A percentile compares a stretch with the other conserved stretches of the same genome.
phyloP scores from a whole-genome alignment of 83 land plant genomes.

The Diphasiastrum complanatum region DNA sequence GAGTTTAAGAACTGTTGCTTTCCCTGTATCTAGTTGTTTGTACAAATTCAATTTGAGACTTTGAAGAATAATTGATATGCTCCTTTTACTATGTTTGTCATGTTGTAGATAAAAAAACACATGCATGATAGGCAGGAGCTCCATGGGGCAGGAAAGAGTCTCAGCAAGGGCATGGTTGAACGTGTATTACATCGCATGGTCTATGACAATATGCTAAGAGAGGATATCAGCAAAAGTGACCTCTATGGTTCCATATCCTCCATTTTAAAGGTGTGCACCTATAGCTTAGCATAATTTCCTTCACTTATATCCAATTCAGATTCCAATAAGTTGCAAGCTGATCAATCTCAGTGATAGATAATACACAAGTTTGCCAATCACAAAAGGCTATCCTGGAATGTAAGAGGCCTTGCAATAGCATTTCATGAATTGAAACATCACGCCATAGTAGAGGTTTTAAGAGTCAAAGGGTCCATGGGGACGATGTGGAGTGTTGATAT shows the following conservation, averaged over 20 bases:
- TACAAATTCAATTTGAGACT: no score
- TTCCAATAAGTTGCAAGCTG: no score
- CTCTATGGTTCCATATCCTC: constrained; percentile 85
- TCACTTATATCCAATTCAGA: neutral
- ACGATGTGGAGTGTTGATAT: no score
- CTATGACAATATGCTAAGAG: constrained; percentile 61
- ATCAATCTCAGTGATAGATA: no score
- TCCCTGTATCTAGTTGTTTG: no score
- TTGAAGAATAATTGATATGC: neutral
- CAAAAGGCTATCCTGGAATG: no score
- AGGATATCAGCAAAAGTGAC: constrained; percentile 87
- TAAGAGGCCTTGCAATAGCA: no score
- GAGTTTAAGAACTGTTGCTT: neutral
- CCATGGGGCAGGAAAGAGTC: constrained; percentile 86
- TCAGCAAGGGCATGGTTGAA: constrained; percentile 69
- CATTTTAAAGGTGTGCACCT: constrained; percentile 56
- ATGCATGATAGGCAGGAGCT: constrained; percentile 61
- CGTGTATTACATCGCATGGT: constrained; percentile 77
- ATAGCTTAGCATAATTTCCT: neutral
- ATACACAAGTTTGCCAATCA: no score
- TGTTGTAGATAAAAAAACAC: constrained; percentile 59
- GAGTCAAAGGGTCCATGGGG: no score
- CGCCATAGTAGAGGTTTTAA: no score
- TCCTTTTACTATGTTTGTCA: neutral
- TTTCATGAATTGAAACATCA: no score